Evolutionary conservation across 2,329 filamentous ascomycete species (phyloP), one percentile per base, ranked within the genome.

Genomic region (Periconia sp.): DNA sequence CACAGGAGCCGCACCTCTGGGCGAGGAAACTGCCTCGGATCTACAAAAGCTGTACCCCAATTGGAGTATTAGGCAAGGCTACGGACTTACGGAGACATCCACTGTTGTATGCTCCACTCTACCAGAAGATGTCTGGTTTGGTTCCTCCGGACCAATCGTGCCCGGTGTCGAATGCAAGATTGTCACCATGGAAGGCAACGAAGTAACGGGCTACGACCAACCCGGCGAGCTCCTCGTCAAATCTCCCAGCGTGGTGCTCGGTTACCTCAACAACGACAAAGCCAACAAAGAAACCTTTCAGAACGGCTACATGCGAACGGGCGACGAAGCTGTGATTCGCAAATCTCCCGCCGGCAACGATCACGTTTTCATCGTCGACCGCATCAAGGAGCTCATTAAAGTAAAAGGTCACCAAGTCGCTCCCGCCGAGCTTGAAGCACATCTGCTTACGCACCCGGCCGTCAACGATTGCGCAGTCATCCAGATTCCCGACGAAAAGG

Each of bases 241-340:
- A 69, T 85, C 85, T 0, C 92, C 91, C 0, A 86, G 87, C 1
- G 84, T 95, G 1, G 86, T 89, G 0, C 74, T 96, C 0, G 92
- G 92, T 1, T 97, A 97, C 63, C 77, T 96, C 49, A 89, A 95
- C 75, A 96, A 96, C 66, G 86, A 89, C 43, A 87, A 89, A 65
- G 91, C 92, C 2, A 95, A 87, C 18, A 80, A 82, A 48, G 91
- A 95, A 69, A 94, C 92, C 0, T 97, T 91, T 65, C 79, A 86
- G 1, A 86, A 92, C 55, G 77, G 78, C 1, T 94, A 91, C 85
- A 85, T 96, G 81, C 84, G 83, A 41, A 96, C 92, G 0, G 92
- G 92, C 6, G 92, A 97, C 64, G 90, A 95, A 70, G 91, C 88
- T 0, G 78, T 93, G 2, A 77, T 95, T 11, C 81, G 82, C 2